A percentile compares a stretch with the other conserved stretches of the same genome.
Evolutionary conservation across 176 grass and related monocot species (phyloP).

Genomic region (Oryza australiensis): DNA sequence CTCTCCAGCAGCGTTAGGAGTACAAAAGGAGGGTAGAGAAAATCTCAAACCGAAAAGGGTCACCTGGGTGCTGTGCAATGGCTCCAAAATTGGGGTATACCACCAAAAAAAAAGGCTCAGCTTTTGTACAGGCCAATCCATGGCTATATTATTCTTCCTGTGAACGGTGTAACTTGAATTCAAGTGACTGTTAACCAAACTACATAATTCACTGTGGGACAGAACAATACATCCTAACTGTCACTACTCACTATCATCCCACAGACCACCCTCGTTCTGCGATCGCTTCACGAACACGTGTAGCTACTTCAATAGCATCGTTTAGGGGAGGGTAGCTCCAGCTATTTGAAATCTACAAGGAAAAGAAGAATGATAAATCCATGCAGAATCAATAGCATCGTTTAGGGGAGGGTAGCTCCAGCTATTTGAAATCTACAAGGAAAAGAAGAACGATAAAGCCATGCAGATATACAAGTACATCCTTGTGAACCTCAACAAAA

Average conservation of each 20-base stretch:
- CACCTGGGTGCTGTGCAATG: slow-evolving; percentile 26
- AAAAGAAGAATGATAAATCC: slow-evolving; percentile 10
- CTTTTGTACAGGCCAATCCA: slow-evolving; percentile 48
- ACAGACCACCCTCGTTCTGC: slow-evolving; percentile 73
- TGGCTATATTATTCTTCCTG: slow-evolving; percentile 57
- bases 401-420: slow-evolving; percentile 90
- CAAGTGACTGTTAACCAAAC: slow-evolving; percentile 29
- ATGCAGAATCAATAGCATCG: slow-evolving; percentile 47
- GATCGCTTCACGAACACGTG: slow-evolving; percentile 71
- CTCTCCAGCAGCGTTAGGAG: slow-evolving; percentile 22
- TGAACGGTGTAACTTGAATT: slow-evolving; percentile 6
- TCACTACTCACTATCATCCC: slow-evolving; percentile 43
- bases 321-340: slow-evolving; percentile 90
- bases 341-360: slow-evolving; percentile 74
- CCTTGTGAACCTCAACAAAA: neutral
- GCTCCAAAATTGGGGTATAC: slow-evolving; percentile 41
- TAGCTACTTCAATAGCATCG: slow-evolving; percentile 73
- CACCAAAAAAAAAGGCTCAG: slow-evolving; percentile 6
- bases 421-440: slow-evolving; percentile 74
- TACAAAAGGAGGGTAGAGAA: slow-evolving; percentile 13
- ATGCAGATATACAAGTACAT: slow-evolving; percentile 24
- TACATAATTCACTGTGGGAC: slow-evolving; percentile 34
- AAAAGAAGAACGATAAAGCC: slow-evolving; percentile 11
- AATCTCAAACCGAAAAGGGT: slow-evolving; percentile 16
- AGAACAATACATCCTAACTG: slow-evolving; percentile 36